Base-by-base conservation (phyloP, 208 protist genomes). In the Crithidia acanthocephali region DNA sequence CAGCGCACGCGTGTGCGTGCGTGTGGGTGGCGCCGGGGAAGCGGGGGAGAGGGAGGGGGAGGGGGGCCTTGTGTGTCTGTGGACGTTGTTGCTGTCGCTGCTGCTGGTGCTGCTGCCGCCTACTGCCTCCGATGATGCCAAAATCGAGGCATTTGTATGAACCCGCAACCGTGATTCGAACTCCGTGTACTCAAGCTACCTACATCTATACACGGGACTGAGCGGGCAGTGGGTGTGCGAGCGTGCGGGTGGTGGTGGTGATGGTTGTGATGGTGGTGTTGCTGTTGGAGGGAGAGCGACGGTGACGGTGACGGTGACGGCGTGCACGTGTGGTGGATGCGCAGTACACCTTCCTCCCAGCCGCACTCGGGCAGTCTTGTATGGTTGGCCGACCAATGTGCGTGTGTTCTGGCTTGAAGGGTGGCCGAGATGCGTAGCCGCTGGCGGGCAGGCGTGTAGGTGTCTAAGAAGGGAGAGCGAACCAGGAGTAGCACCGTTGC, bases 401-500 rank as follows among this genome's bases (percentile, higher is more conserved):
- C 48, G 48, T 30, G 48, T 53, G 48, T 30, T 32, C 48, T 53
- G 48, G 48, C 48, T 53, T 65, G 59, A 65, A 65, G 59, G 44
- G 59, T 65, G 59, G 44, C 25, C 44, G 59, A 65, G 44, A 53
- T 63, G 32, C 35, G 35, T 22, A 16, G 28, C 22, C 18, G 51
- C n/a, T 27, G 9, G 44, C 22, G 27, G 53, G 20, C 10, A 22
- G 15, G 42, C 9, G 44, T 25, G 53, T 42, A n/a, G n/a, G n/a
- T n/a, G n/a, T n/a, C n/a, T n/a, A n/a, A n/a, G n/a, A n/a, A n/a
- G n/a, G n/a, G n/a, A 4, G 9, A 5, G 48, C 53, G 65, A 71
- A 71, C 65, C 65, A 61, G 65, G 65, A 71, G 65, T 71, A 71
- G 65, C 65, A 71, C 65, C 65, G 65, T 71, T 71, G 65, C 65